phyloP scores from a whole-genome alignment of 371 early-diverging fungal species.

The Rhizopus arrhizus region DNA sequence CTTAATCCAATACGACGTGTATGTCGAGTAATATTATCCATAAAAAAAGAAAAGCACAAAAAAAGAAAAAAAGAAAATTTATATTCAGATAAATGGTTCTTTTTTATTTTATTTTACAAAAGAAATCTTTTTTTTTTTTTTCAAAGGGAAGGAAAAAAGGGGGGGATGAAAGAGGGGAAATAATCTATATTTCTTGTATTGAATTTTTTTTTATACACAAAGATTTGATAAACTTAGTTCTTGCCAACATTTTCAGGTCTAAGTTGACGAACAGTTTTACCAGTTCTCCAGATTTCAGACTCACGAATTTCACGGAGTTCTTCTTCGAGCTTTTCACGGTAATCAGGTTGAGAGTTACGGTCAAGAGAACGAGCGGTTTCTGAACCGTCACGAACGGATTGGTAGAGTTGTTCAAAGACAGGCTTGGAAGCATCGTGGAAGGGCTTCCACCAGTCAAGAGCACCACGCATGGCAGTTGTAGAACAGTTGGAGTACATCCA shows the following conservation, averaged over 20 bases:
- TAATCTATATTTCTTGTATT: neutral
- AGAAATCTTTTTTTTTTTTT: conserved; percentile 2
- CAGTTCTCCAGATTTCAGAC: conserved; percentile 72
- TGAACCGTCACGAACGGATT: conserved; percentile 83
- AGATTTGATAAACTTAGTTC: conserved; percentile 15
- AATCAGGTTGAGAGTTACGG: conserved; percentile 88
- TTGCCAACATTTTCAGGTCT: conserved; percentile 76
- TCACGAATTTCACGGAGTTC: conserved; percentile 86
- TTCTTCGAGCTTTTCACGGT: conserved; percentile 88
- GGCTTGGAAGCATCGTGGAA: conserved; percentile 95
- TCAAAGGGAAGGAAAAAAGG: neutral
- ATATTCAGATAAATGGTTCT: too few relatives aligned
- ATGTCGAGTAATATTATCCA: too few relatives aligned
- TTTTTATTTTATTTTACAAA: too few relatives aligned
- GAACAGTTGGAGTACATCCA: conserved; percentile 97
- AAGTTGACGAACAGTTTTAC: conserved; percentile 87
- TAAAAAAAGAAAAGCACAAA: neutral
- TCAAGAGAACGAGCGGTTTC: conserved; percentile 89
- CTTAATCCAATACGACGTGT: too few relatives aligned
- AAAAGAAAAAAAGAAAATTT: too few relatives aligned
- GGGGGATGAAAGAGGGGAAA: neutral
- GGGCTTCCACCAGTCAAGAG: conserved; percentile 95
- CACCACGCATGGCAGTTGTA: conserved; percentile 94
- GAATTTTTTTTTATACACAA: neutral
- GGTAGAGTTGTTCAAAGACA: conserved; percentile 90